Conservation (phyloP, 495 filamentous ascomycete genomes). For the Paragyromitra xinjiangensis region DNA sequence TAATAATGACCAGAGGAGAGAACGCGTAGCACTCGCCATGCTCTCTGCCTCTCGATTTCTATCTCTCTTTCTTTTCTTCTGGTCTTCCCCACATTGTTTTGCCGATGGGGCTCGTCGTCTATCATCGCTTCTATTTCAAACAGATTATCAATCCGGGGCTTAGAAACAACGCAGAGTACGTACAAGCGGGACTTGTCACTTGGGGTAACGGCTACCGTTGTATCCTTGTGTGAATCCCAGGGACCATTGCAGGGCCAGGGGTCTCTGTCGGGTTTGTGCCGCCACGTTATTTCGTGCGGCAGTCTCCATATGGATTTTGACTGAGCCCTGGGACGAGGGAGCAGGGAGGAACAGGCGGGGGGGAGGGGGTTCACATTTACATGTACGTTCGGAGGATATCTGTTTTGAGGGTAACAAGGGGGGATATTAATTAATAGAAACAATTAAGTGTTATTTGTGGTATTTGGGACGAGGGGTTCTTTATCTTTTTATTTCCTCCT, state of each 20-base stretch:
- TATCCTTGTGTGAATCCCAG: conserved; percentile 49
- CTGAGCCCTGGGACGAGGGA: conserved; percentile 38
- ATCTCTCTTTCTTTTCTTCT: neutral
- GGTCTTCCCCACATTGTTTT: neutral
- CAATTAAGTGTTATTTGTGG: conserved; percentile 6
- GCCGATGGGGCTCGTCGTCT: neutral
- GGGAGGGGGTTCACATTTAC: no score
- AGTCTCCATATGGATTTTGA: conserved; percentile 25
- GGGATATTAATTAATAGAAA: conserved; percentile 21
- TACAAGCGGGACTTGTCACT: conserved; percentile 43
- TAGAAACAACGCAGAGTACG: conserved; percentile 22
- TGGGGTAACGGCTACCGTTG: conserved; percentile 44
- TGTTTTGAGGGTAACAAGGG: conserved; percentile 26
- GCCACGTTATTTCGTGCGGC: conserved; percentile 41
- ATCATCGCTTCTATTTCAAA: conserved; percentile 18
- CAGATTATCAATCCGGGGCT: conserved; percentile 26
- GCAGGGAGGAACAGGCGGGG: conserved; percentile 19
- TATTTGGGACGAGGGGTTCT: conserved; percentile 14
- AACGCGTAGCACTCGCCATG: neutral
- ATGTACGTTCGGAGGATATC: conserved; percentile 16
- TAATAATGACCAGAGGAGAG: neutral
- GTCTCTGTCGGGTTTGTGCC: conserved; percentile 35
- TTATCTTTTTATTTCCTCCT: neutral
- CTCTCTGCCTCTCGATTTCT: neutral
- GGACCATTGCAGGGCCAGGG: conserved; percentile 37